phyloP scores from a whole-genome alignment of 768 basidiomycete species.

The Tricholomella constricta region DNA sequence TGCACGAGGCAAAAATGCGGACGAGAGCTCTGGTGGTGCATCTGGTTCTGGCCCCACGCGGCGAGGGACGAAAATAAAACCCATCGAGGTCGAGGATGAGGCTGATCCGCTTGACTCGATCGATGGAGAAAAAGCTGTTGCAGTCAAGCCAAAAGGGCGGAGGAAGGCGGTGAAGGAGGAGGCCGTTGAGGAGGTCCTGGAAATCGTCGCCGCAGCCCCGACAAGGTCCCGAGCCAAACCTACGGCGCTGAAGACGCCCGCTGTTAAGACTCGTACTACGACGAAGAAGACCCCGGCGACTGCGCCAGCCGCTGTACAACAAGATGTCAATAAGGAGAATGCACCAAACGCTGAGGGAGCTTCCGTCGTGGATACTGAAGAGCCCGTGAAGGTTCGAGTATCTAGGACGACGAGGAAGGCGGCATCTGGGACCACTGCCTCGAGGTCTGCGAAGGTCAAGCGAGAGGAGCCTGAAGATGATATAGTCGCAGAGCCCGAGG shows the following conservation, averaged over 20 bases:
- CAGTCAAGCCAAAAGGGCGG: constrained; percentile 19
- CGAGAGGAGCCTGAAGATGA: constrained; percentile 25
- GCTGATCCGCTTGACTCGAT: constrained; percentile 19
- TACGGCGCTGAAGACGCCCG: constrained; percentile 21
- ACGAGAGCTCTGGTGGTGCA: constrained; percentile 14
- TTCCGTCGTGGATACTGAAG: constrained; percentile 24
- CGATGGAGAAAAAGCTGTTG: constrained; percentile 14
- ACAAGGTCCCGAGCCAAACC: constrained; percentile 13
- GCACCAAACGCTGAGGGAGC: constrained; percentile 28
- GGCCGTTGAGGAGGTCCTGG: constrained; percentile 11
- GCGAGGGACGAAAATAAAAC: constrained; percentile 20
- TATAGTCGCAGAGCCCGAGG: constrained; percentile 17
- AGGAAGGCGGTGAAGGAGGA: constrained; percentile 23
- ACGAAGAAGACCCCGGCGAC: constrained; percentile 37
- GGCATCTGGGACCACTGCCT: constrained; percentile 13
- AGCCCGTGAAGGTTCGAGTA: constrained; percentile 36
- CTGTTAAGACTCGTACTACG: constrained; percentile 11
- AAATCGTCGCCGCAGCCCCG: not conserved
- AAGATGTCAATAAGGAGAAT: constrained; percentile 43
- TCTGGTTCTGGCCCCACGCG: not conserved
- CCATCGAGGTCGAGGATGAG: constrained; percentile 13
- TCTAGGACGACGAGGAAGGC: constrained; percentile 34
- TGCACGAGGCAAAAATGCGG: not conserved
- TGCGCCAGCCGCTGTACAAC: constrained; percentile 32
- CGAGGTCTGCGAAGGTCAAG: constrained; percentile 22